Base-by-base conservation (phyloP, 2,329 filamentous ascomycete genomes). In the Ophiocordyceps unilateralis region DNA sequence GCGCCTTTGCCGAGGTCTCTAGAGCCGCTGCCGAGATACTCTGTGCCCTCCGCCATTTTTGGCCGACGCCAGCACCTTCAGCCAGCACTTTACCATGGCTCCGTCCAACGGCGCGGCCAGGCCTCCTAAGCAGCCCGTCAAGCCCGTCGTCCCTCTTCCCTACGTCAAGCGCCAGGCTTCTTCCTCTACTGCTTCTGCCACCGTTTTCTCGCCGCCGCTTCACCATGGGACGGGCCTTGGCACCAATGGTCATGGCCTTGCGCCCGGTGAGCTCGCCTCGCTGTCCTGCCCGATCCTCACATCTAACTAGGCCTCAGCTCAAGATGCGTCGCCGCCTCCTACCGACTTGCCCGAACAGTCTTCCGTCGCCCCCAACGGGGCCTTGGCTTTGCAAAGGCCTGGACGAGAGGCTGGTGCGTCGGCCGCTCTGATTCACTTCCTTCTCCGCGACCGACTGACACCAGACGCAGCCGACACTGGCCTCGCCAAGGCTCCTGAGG, bases 111-210 rank as follows among this genome's bases (percentile, higher is more conserved):
- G 55, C 49, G 52, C 55, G 39, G 50, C 49, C 47, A 59, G 55
- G 51, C 44, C 53, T 49, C 59, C 50, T 50, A 58, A 55, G 52
- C 53, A 56, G 43, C 51, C 49, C 45, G 47, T 53, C 45, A 61
- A 59, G 48, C 53, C 58, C 40, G 54, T 64, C 36, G 51, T 59
- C 44, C 62, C 62, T 41, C 49, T 65, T 47, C 59, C 59, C 17
- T 55, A 61, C 47, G 53, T 59, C 41, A 65, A 62, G 49, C 60
- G 61, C 44, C 56, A 62, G 49, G 56, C 57, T 44, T 56, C 58
- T 32, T 50, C 56, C 20, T 53, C 58, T 32, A 54, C 57, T 26
- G 54, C 53, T 41, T 53, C 58, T 44, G 23, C 34, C 19, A 17
- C 43, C 2, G 17, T 39, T 19, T 8, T 15, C 21, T 24, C 38